Evolutionary conservation across 2,329 filamentous ascomycete species (phyloP), one percentile per base, ranked within the genome.

Genomic region (Xylariaceae sp.): DNA sequence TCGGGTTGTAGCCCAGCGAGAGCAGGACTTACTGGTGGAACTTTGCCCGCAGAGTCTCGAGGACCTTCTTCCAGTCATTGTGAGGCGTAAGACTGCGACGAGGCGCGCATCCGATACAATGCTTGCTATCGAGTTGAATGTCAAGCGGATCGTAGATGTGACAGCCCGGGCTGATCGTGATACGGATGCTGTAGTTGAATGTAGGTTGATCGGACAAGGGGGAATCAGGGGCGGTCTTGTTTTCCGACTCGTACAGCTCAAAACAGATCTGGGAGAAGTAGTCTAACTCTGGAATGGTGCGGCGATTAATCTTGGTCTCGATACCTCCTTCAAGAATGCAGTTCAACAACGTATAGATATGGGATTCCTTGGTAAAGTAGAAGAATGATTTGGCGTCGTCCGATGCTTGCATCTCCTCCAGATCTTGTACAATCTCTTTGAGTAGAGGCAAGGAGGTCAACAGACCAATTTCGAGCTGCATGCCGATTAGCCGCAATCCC

Each of bases 331-430:
- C 94, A 30, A 99, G 83, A 67, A 99, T 97, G 73, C 93, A 97
- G 74, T 99, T 99, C 60, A 99, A 84, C 4, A 99, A 82, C 4
- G 94, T 99, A 77, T 99, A 99, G 64, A 99, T 97, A 73, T 99
- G 94, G 0, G 91, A 96, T 75, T 99, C 94, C 75, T 99, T 99
- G 64, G 94, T 99, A 75, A 99, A 99, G 77, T 99, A 99, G 76
- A 97, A 90, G 79, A 97, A 97, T 1, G 89, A 93, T 72, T 97
- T 97, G 50, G 92, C 92, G 66, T 95, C 90, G 56, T 93, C 88
- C 0, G 90, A 95, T 2, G 94, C 93, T 75, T 99, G 94, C 74
- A 97, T 91, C 75, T 97, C 92, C 76, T 99, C 95, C 1, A 99
- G 82, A 69, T 99, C 93, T 70, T 92, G 89, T 5, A 99, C 94